These are phyloP conservation scores for Pisolithus albus DNA, from an alignment of 768 basidiomycete species.

Conservation along the genomic window DNA sequence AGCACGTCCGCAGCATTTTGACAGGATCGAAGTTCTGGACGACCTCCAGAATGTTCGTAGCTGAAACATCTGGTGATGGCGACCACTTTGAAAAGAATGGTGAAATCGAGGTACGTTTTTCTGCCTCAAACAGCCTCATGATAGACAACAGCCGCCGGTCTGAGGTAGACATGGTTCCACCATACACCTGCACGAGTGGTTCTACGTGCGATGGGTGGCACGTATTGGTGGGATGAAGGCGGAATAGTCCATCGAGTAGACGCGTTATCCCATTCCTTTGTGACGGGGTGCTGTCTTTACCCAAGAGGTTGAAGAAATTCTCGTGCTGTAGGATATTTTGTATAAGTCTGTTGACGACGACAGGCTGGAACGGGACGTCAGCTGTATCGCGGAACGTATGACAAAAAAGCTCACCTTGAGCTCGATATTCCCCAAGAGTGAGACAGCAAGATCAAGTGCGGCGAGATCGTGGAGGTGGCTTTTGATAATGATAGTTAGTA, in stretches of 20 bases:
- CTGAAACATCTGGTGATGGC: constrained; percentile 34
- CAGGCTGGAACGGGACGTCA: constrained; percentile 39
- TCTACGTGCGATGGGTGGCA: constrained; percentile 82
- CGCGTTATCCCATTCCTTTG: constrained; percentile 43
- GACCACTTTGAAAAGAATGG: constrained; percentile 67
- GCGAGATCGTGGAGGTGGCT: constrained; percentile 41
- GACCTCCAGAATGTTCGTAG: constrained; percentile 52
- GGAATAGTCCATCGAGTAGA: constrained; percentile 63
- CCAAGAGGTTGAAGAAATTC: constrained; percentile 47
- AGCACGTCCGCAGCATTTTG: constrained; percentile 62
- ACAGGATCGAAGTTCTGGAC: constrained; percentile 65
- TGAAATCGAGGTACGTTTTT: constrained; percentile 58
- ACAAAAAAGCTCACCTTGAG: constrained; percentile 52
- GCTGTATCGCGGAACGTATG: background rate
- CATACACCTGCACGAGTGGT: constrained; percentile 68
- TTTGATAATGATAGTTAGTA: constrained; percentile 59
- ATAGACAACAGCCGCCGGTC: constrained; percentile 69
- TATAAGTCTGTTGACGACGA: constrained; percentile 64
- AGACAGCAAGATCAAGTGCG: constrained; percentile 39
- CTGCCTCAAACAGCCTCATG: constrained; percentile 70
- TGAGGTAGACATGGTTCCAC: constrained; percentile 57
- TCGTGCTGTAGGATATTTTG: constrained; percentile 71
- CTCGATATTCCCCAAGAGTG: constrained; percentile 33
- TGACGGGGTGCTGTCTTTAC: constrained; percentile 14
- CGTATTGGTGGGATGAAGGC: constrained; percentile 71